A percentile compares a stretch with the other conserved stretches of the same genome.
Evolutionary conservation across 208 protist species (phyloP).

Genomic region (Leishmania amazonensis): DNA sequence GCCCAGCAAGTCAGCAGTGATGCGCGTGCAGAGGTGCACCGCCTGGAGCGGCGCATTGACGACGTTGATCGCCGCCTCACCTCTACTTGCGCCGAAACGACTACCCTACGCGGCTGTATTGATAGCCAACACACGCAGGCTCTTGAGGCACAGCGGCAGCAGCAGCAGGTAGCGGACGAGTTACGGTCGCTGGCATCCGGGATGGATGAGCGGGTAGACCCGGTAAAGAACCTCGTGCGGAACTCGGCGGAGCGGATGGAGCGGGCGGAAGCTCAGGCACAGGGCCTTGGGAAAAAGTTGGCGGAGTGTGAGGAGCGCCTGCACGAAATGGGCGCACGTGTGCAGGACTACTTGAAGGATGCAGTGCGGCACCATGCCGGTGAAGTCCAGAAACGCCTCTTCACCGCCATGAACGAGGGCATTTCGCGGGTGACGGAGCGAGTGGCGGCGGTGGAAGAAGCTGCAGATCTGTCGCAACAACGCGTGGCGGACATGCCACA

Average conservation of each 20-base stretch:
- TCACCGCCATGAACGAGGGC: conserved; percentile 20
- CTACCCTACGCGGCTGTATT: conserved; percentile 13
- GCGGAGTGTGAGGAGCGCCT: conserved; percentile 26
- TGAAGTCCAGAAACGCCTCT: conserved; percentile 28
- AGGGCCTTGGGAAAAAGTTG: conserved; percentile 15
- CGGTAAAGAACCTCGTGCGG: conserved; percentile 18
- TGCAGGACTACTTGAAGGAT: conserved; percentile 36
- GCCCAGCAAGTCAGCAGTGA: conserved; percentile 55
- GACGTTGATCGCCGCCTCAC: conserved; percentile 19
- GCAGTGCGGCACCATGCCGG: conserved; percentile 19
- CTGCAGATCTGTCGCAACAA: conserved; percentile 10
- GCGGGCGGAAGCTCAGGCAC: conserved; percentile 20
- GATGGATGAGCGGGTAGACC: conserved; percentile 21
- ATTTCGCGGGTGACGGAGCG: conserved; percentile 13
- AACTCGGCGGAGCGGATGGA: conserved; percentile 27
- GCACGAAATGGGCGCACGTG: conserved; percentile 23
- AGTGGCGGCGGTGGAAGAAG: conserved; percentile 11
- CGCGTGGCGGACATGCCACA: conserved; percentile 3
- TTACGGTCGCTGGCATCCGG: conserved; percentile 6
- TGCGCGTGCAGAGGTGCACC: conserved; percentile 60
- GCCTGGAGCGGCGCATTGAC: conserved; percentile 67
- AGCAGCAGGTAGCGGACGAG: conserved; percentile 30
- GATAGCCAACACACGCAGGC: conserved; percentile 42
- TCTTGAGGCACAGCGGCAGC: conserved; percentile 45
- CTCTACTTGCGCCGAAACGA: conserved; percentile 11